These are phyloP conservation scores for Parachaetomium inaequale DNA, from an alignment of 495 filamentous ascomycete genomes.

Conservation along the genomic window DNA sequence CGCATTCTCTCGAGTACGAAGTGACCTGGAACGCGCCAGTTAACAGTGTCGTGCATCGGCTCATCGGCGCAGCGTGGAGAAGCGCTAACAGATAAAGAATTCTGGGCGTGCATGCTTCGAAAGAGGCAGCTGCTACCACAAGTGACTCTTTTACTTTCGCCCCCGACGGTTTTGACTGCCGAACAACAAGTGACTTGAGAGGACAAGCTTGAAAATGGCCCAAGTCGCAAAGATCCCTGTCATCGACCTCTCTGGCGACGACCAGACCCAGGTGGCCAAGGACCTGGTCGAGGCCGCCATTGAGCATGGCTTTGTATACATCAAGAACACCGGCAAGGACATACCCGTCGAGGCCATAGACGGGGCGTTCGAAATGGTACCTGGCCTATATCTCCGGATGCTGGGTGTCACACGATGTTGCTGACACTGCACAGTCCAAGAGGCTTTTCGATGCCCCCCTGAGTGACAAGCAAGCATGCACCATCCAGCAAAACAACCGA, in stretches of 20 bases:
- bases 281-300: slow-evolving; percentile 75
- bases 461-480: slow-evolving; percentile 68
- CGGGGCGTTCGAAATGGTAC: slow-evolving; percentile 71
- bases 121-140: too few species aligned
- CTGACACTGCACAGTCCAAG: slow-evolving; percentile 54
- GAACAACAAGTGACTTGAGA: not conserved
- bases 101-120: too few species aligned
- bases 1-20: too few species aligned
- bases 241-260: slow-evolving; percentile 66
- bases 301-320: slow-evolving; percentile 83
- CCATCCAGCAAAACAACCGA: slow-evolving; percentile 72
- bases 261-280: slow-evolving; percentile 57
- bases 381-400: not conserved
- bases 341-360: slow-evolving; percentile 66
- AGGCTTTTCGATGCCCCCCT: slow-evolving; percentile 70
- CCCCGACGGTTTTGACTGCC: too few species aligned
- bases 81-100: not conserved
- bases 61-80: not conserved
- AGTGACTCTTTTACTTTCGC: too few species aligned
- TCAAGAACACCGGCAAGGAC: slow-evolving; percentile 62
- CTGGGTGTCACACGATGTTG: not conserved
- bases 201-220: slow-evolving; percentile 31
- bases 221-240: slow-evolving; percentile 63
- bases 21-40: too few species aligned
- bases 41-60: not conserved